Evolutionary conservation across 257 asterid species (phyloP).

Genomic region (Sherardia arvensis): DNA sequence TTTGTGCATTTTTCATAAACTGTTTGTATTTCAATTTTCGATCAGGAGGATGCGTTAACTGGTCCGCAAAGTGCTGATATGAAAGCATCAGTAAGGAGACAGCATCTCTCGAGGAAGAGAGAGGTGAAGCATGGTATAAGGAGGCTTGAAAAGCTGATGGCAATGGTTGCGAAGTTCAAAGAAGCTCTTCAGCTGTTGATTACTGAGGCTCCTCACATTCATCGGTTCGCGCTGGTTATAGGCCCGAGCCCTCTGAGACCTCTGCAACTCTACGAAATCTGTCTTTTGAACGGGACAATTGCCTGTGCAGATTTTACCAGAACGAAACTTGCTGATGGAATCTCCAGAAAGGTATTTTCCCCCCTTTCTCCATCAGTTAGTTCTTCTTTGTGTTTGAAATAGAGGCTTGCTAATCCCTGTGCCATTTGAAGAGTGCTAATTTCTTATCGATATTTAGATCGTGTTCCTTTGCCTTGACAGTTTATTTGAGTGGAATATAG

Average conservation of each 20-base stretch:
- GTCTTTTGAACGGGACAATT: slow-evolving; percentile 33
- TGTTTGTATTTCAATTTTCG: neutral
- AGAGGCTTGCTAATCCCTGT: neutral
- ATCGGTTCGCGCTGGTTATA: slow-evolving; percentile 50
- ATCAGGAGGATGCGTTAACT: slow-evolving; percentile 40
- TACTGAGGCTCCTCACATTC: slow-evolving; percentile 44
- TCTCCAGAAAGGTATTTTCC: slow-evolving; percentile 68
- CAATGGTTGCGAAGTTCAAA: slow-evolving; percentile 39
- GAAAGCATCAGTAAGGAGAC: slow-evolving; percentile 44
- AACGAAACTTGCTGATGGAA: slow-evolving; percentile 50
- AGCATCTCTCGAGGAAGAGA: slow-evolving; percentile 61
- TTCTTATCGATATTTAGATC: neutral
- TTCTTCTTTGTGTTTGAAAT: neutral
- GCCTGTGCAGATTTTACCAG: slow-evolving; percentile 39
- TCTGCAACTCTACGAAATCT: slow-evolving; percentile 62
- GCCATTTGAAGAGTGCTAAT: neutral
- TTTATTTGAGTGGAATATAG: neutral
- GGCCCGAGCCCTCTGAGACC: slow-evolving; percentile 94
- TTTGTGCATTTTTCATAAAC: neutral
- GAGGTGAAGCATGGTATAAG: slow-evolving; percentile 77
- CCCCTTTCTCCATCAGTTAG: neutral
- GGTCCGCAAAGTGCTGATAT: slow-evolving; percentile 48
- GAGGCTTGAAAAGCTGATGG: slow-evolving; percentile 72
- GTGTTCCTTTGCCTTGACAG: neutral
- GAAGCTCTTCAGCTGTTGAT: slow-evolving; percentile 58